Percentiles rank a stretch among this genome's conserved stretches.
These are phyloP conservation scores for Candida oleophila DNA, from an alignment of 805 yeast species.

Conservation along the genomic window DNA sequence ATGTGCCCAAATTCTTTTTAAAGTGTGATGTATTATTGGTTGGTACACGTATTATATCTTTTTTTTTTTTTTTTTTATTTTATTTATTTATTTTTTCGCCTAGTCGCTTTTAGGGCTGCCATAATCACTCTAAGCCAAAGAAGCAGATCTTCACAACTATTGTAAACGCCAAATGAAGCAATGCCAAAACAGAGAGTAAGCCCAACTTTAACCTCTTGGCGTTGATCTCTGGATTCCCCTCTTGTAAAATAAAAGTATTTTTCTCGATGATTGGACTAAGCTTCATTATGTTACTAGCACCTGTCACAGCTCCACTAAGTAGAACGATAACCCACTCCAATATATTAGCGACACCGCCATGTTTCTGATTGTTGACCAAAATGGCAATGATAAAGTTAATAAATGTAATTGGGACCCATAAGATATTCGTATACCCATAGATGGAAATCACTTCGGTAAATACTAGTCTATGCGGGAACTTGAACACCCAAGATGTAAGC, in stretches of 20 bases:
- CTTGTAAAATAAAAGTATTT: constrained; percentile 31
- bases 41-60: not conserved
- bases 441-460: constrained; percentile 65
- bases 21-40: not conserved
- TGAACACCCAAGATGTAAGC: constrained; percentile 50
- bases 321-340: constrained; percentile 65
- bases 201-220: constrained; percentile 32
- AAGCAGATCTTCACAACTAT: constrained; percentile 65
- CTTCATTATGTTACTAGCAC: constrained; percentile 51
- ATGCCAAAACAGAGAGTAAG: constrained; percentile 40
- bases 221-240: constrained; percentile 26
- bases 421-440: constrained; percentile 80
- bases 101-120: not conserved
- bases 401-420: constrained; percentile 83
- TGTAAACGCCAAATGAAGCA: constrained; percentile 58
- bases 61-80: too few species aligned
- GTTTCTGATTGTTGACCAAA: constrained; percentile 31
- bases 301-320: constrained; percentile 61
- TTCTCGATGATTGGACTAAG: constrained; percentile 36
- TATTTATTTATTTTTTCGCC: not conserved
- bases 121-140: constrained; percentile 40
- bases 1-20: too few species aligned
- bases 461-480: constrained; percentile 48
- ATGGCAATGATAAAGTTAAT: constrained; percentile 58
- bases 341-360: constrained; percentile 40